Conservation (phyloP, 768 basidiomycete species). For the Tricholoma sp. region DNA sequence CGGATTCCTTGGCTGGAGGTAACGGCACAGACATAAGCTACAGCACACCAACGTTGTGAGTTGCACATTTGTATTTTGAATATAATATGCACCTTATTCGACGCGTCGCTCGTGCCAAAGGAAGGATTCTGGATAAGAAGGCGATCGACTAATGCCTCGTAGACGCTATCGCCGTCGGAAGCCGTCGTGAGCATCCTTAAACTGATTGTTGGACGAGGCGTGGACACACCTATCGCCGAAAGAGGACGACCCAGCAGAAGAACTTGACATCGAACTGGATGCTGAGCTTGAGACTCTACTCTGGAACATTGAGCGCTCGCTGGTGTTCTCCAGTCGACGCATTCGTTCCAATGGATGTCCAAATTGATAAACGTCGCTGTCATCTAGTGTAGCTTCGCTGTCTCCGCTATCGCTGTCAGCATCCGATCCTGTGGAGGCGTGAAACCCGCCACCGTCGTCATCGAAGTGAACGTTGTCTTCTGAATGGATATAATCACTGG, state of each 20-base stretch:
- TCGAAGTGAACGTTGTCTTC: conserved; percentile 11
- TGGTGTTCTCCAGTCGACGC: conserved; percentile 21
- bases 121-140: conserved; percentile 20
- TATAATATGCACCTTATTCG: conserved; percentile 14
- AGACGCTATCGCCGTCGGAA: conserved; percentile 22
- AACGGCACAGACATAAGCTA: conserved; percentile 30
- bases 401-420: conserved; percentile 18
- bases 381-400: conserved; percentile 29
- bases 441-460: conserved; percentile 15
- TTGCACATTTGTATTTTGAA: neutral
- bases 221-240: conserved; percentile 24
- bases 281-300: conserved; percentile 17
- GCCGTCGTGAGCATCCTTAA: neutral
- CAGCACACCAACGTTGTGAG: neutral
- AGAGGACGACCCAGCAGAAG: conserved; percentile 24
- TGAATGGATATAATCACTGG: neutral
- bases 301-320: conserved; percentile 16
- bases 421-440: conserved; percentile 16
- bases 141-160: conserved; percentile 27
- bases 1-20: conserved; percentile 18
- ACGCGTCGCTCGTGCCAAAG: conserved; percentile 10
- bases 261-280: conserved; percentile 19
- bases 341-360: conserved; percentile 32
- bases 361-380: conserved; percentile 19
- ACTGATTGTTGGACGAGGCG: neutral